Evolutionary conservation across 768 basidiomycete genomes (phyloP), one percentile per base, ranked within the genome.

Genomic region (Termitomyces bulborhizus): DNA sequence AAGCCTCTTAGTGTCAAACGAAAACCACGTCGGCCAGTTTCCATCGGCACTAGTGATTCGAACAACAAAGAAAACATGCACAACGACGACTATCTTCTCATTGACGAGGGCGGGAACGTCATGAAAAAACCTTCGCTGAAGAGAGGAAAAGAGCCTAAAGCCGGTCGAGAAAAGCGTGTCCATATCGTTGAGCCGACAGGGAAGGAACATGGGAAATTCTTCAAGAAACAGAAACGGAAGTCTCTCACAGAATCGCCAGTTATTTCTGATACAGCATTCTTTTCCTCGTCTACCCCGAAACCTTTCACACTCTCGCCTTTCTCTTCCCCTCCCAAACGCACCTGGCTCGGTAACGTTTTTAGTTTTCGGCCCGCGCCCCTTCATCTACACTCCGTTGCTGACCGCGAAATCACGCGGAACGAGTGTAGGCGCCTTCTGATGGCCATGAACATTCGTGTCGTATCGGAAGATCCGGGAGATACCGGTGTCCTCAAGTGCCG

Each of bases 261-360:
- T 21, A 73, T 79, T 57, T 80, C 79, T 11, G 77, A 78, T 39
- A 72, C 74, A 18, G 63, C 68, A 13, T 73, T 74, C 29, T 69
- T 68, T 40, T 66, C 69, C 55, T 60, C 58, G 42, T 57, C 55
- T 32, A 66, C 78, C 42, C 72, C 74, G 1, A 71, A 73, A n/a
- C 71, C 76, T 3, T 69, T 59, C 49, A 49, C 55, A 6, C 75
- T 43, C 69, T 39, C 79, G 29, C 74, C 75, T 53, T 70, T 71
- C 53, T 70, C 68, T 53, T 64, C 69, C 21, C 71, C 73, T 27
- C 80, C 82, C 16, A 85, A 79, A 70, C 81, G 82, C 58, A 81
- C 78, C 49, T 98, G 95, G 96, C 82, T 99, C 58, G 84, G 84
- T 43, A 89, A 85, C 63, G 79, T 97, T 41, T 95, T 98, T 80